Percentiles rank a stretch among this genome's conserved stretches.
Conservation (phyloP, 192 early-diverging fungal species). For the Rhizophagus sp. region DNA sequence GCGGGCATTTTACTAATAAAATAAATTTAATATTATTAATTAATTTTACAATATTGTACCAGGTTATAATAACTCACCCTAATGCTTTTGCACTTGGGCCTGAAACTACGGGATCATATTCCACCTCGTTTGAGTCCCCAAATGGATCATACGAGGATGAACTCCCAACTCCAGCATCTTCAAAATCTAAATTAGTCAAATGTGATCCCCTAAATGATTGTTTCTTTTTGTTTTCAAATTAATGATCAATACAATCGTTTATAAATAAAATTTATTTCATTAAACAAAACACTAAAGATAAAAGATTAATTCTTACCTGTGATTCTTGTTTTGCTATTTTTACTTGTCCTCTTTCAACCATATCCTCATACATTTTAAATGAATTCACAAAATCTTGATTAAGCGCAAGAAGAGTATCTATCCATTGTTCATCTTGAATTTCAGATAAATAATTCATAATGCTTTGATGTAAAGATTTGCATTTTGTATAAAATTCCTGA, state of each 20-base stretch:
- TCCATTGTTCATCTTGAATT: slow-evolving; percentile 46
- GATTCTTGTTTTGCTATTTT: slow-evolving; percentile 45
- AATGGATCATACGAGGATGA: slow-evolving; percentile 29
- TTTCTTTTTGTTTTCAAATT: background rate
- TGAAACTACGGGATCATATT: slow-evolving; percentile 1
- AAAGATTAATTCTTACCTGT: slow-evolving; percentile 9
- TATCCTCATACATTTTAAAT: slow-evolving; percentile 58
- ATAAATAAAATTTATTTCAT: background rate
- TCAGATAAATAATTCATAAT: slow-evolving; percentile 46
- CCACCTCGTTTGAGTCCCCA: slow-evolving; percentile 29
- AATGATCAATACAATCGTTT: too few relatives aligned
- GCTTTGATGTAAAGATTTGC: slow-evolving; percentile 41
- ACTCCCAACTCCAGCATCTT: slow-evolving; percentile 14
- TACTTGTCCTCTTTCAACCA: slow-evolving; percentile 53
- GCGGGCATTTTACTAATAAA: slow-evolving; percentile 12
- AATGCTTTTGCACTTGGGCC: slow-evolving; percentile 20
- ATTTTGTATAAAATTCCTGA: slow-evolving; percentile 59
- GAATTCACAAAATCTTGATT: slow-evolving; percentile 53
- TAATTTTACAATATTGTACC: background rate
- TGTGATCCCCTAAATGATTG: background rate
- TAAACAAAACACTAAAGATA: background rate
- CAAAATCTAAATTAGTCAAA: background rate
- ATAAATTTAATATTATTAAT: background rate
- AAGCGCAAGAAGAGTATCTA: slow-evolving; percentile 49
- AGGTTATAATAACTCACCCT: background rate